phyloP scores from a whole-genome alignment of 2,329 filamentous ascomycete species.

The Hymenoscyphus fraxineus region DNA sequence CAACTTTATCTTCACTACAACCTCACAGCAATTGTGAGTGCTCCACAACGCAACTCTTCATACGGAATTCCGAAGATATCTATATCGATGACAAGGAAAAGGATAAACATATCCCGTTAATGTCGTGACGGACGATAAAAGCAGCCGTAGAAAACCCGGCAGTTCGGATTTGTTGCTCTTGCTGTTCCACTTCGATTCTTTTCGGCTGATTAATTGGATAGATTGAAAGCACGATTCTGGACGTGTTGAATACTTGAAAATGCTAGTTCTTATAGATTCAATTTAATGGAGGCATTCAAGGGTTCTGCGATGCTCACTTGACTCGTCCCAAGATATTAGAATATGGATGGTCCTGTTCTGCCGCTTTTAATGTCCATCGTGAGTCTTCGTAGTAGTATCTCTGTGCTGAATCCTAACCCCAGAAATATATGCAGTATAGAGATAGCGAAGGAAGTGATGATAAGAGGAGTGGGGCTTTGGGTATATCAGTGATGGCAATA shows the following conservation, averaged over 20 bases:
- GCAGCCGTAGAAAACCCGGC: neutral
- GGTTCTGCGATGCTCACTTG: too few species aligned
- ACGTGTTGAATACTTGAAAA: too few species aligned
- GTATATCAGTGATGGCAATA: conserved; percentile 6
- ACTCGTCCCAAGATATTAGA: too few species aligned
- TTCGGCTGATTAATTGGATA: too few species aligned
- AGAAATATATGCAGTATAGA: neutral
- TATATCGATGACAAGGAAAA: neutral
- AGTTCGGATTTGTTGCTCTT: too few species aligned
- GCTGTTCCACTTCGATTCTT: neutral
- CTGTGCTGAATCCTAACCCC: neutral
- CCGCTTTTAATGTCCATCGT: too few species aligned
- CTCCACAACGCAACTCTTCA: neutral
- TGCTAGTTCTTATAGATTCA: too few species aligned
- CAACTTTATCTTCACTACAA: neutral
- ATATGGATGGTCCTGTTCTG: too few species aligned
- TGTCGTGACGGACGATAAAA: neutral
- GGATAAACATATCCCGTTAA: neutral
- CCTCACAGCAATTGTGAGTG: neutral
- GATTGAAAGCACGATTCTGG: too few species aligned
- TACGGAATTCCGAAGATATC: conserved; percentile 7
- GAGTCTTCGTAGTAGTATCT: neutral
- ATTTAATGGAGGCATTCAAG: too few species aligned
- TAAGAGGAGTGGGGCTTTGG: conserved; percentile 15
- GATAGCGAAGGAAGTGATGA: neutral